Conservation (phyloP, 2,329 filamentous ascomycete species). For the Stachybotrys echinatus region DNA sequence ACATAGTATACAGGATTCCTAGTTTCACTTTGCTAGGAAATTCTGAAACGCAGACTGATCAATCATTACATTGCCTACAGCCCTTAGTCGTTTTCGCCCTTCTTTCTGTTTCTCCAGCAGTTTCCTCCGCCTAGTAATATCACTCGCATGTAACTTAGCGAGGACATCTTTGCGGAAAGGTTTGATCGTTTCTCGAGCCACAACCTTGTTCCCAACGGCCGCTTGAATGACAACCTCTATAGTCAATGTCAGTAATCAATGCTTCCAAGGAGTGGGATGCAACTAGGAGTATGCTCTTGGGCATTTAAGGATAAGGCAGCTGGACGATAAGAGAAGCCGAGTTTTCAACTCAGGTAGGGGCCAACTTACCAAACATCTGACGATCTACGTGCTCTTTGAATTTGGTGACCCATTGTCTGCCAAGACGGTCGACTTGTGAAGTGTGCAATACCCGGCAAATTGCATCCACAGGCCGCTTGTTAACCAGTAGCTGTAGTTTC, state of each 20-base stretch:
- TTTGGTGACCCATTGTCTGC: conserved; percentile 83
- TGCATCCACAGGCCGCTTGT: conserved; percentile 88
- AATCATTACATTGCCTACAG: conserved; percentile 89
- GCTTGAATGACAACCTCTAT: conserved; percentile 89
- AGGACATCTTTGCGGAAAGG: conserved; percentile 94
- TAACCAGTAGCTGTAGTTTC: conserved; percentile 90
- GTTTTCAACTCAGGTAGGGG: no score
- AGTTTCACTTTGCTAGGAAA: conserved; percentile 80
- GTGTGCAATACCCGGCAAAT: conserved; percentile 85
- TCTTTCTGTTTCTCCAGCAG: conserved; percentile 96
- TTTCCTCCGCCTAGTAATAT: conserved; percentile 77
- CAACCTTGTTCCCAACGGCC: conserved; percentile 71
- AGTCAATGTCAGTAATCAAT: conserved; percentile 4
- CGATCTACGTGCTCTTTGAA: conserved; percentile 96
- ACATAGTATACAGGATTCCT: background rate
- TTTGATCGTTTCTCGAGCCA: conserved; percentile 92
- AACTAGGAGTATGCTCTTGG: background rate
- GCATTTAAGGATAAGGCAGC: no score
- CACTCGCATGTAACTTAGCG: conserved; percentile 86
- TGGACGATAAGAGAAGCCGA: no score
- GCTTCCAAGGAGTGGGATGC: background rate
- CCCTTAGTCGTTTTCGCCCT: conserved; percentile 79
- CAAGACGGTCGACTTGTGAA: conserved; percentile 75
- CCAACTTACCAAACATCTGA: conserved; percentile 70
- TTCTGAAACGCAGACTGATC: conserved; percentile 93